Percentiles rank a stretch among this genome's conserved stretches.
phyloP scores from a whole-genome alignment of 1,139 yeast genomes.

The Nakaseomyces sp. region DNA sequence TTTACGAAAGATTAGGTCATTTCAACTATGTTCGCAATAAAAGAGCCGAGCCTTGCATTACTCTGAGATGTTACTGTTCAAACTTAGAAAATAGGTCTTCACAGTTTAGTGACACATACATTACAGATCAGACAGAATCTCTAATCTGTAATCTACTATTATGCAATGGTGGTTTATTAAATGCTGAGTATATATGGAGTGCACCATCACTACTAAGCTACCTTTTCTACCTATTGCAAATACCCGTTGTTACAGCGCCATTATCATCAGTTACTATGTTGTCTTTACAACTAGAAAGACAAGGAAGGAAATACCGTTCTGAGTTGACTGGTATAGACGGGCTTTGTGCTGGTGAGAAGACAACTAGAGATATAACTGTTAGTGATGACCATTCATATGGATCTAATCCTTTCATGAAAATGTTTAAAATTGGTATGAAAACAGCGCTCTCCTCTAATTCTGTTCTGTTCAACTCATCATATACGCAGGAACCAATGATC shows the following conservation, averaged over 20 bases:
- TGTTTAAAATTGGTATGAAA: slow-evolving; percentile 54
- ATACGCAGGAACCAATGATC: slow-evolving; percentile 60
- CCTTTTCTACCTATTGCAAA: slow-evolving; percentile 24
- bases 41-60: slow-evolving; percentile 16
- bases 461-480: slow-evolving; percentile 39
- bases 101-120: slow-evolving; percentile 18
- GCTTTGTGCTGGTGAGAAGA: slow-evolving; percentile 1
- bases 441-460: slow-evolving; percentile 56
- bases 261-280: slow-evolving; percentile 23
- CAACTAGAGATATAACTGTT: slow-evolving; percentile 20
- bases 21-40: slow-evolving; percentile 15
- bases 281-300: slow-evolving; percentile 7
- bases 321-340: background rate
- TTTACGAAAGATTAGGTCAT: slow-evolving; percentile 15
- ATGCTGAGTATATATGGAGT: slow-evolving; percentile 26
- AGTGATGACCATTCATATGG: slow-evolving; percentile 24
- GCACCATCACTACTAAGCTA: slow-evolving; percentile 20
- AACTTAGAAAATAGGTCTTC: slow-evolving; percentile 22
- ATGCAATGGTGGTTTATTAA: slow-evolving; percentile 25
- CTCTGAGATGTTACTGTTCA: slow-evolving; percentile 23
- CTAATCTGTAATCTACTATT: slow-evolving; percentile 23
- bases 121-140: slow-evolving; percentile 24
- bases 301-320: slow-evolving; percentile 1
- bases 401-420: slow-evolving; percentile 47
- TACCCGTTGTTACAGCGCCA: slow-evolving; percentile 26